Base-by-base conservation (phyloP, 2,329 filamentous ascomycete species). In the Monosporascus sp. region DNA sequence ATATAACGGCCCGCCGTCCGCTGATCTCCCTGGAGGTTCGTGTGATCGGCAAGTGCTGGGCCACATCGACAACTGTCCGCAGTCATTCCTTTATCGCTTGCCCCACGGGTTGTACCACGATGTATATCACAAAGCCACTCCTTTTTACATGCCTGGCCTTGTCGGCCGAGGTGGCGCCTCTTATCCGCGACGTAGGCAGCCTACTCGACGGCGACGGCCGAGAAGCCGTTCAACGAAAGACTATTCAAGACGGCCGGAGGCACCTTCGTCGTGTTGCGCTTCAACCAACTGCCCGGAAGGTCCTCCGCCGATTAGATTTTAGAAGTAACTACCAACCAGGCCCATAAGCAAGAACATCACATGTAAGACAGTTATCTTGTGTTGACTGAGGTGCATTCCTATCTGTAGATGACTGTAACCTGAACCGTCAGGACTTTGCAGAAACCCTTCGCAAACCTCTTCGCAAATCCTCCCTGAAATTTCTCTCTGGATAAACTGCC, bases 201-300 rank as follows among this genome's bases (percentile, higher is more conserved):
- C 42, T 27, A 7, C 42, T 46, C 15, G 42, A 31, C 42, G 24
- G n/a, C 24, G 11, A 46, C 22, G 14, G 42, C 11, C 42, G 22
- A 25, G 22, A 46, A 31, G 42, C 42, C 24, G 22, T 22, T 46
- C 42, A 31, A 46, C 42, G 15, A 31, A 27, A 15, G 2, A 9
- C 6, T 46, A 17, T 46, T 25, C 42, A 27, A 22, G 15, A 4
- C 7, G 25, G 42, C 42, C 24, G 18, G 53, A 24, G 54, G 80
- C 47, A 81, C 81, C 38, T 82, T 86, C 61, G 84, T 85, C 49
- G 86, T 89, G 64, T 79, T 88, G 66, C 84, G 79, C 61, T 88
- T 89, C 75, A 82, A 82, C 66, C 85, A 84, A 48, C 53, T 47
- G 15, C 50, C 36, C 65, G 75, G 81, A 57, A 75, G 79, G 45